phyloP scores from a whole-genome alignment of 2,329 filamentous ascomycete species.

The Graphiopsis chlorocephala region DNA sequence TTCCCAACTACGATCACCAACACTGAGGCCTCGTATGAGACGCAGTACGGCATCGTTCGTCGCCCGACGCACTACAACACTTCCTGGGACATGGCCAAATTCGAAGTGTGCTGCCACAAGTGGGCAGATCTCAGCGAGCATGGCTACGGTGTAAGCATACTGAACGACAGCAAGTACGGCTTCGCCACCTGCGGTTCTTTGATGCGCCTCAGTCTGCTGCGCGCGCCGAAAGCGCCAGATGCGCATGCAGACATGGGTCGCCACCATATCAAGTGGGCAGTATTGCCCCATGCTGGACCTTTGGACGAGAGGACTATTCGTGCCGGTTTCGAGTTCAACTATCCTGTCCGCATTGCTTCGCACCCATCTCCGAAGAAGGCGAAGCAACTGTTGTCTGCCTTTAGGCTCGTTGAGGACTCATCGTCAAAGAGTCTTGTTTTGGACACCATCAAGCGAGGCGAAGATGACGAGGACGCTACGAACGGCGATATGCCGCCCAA shows the following conservation, averaged over 20 bases:
- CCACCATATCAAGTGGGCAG: constrained; percentile 85
- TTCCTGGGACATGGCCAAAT: constrained; percentile 95
- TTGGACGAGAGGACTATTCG: constrained; percentile 72
- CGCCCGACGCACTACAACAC: constrained; percentile 98
- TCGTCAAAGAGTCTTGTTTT: constrained; percentile 59
- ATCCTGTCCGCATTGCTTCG: constrained; percentile 62
- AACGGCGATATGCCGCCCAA: constrained; percentile 51
- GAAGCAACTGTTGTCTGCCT: constrained; percentile 47
- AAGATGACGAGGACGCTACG: constrained; percentile 55
- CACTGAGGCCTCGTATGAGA: constrained; percentile 92
- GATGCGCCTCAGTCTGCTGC: constrained; percentile 84
- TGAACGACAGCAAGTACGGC: constrained; percentile 95
- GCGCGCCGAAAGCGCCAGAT: constrained; percentile 88
- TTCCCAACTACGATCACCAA: constrained; percentile 91
- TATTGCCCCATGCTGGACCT: constrained; percentile 75
- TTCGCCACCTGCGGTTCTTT: constrained; percentile 86
- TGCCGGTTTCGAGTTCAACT: constrained; percentile 88
- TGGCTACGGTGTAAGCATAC: constrained; percentile 83
- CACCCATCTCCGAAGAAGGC: constrained; percentile 30
- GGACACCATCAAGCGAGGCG: constrained; percentile 85
- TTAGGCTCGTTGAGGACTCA: constrained; percentile 55
- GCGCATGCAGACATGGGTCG: constrained; percentile 85
- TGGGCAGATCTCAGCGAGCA: constrained; percentile 88
- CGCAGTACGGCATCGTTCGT: constrained; percentile 83
- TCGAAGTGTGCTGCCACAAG: constrained; percentile 94